These are phyloP conservation scores for Rhynchospora breviuscula DNA, from an alignment of 176 grass and related monocot species.

Conservation along the genomic window DNA sequence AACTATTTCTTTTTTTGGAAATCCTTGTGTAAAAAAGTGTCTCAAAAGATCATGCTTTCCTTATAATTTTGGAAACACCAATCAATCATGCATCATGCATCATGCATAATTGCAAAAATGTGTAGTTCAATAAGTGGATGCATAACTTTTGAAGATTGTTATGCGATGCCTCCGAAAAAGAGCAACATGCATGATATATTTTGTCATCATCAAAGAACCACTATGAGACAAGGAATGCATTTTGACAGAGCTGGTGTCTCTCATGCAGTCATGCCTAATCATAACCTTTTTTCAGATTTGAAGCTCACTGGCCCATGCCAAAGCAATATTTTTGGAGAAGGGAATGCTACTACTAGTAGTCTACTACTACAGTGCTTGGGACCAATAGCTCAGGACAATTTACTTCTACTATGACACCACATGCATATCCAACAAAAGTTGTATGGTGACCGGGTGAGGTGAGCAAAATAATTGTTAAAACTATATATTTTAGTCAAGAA, in stretches of 20 bases:
- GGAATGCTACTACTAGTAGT: not conserved
- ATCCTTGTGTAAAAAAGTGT: not conserved
- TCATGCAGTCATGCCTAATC: not conserved
- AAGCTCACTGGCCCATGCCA: not conserved
- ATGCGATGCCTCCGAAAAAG: not conserved
- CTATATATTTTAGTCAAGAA: not conserved
- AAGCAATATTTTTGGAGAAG: not conserved
- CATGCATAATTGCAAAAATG: not conserved
- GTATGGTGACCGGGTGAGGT: not conserved
- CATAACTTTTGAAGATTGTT: not conserved
- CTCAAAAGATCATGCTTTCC: not conserved
- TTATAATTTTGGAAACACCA: not conserved
- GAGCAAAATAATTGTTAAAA: not conserved
- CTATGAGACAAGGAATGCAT: not conserved
- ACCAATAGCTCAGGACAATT: not conserved
- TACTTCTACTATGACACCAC: not conserved
- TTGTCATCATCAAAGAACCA: conserved; percentile 7
- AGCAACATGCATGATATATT: not conserved
- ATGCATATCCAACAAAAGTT: not conserved
- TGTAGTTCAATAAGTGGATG: not conserved
- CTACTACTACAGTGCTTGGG: not conserved
- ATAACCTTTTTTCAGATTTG: not conserved
- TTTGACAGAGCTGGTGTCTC: not conserved
- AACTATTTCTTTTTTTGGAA: not conserved
- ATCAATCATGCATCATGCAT: too few species aligned